Evolutionary conservation across 768 basidiomycete genomes (phyloP).

Genomic region (Boletus sp.): DNA sequence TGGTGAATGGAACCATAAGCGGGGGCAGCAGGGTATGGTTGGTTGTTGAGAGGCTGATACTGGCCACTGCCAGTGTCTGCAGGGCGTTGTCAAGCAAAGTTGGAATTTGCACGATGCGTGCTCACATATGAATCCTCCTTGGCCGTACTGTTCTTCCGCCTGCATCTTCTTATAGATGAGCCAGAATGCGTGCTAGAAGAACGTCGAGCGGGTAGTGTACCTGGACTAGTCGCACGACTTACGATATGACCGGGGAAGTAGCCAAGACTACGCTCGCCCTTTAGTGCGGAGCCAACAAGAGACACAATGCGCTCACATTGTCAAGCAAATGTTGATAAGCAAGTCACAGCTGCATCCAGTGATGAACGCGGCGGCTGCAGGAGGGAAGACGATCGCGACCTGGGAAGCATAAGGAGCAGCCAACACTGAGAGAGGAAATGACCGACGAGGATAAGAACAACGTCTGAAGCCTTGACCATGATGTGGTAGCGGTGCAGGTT

Average conservation of each 20-base stretch:
- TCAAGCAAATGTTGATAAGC: constrained; percentile 78
- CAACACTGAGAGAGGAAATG: not conserved
- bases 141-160: constrained; percentile 79
- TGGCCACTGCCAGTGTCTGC: constrained; percentile 39
- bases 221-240: constrained; percentile 12
- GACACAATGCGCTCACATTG: constrained; percentile 49
- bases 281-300: constrained; percentile 1
- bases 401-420: constrained; percentile 22
- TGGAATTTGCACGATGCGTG: constrained; percentile 7
- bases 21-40: constrained; percentile 21
- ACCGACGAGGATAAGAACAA: constrained; percentile 74
- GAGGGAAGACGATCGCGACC: constrained; percentile 80
- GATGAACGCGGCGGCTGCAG: constrained; percentile 73
- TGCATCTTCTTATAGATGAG: constrained; percentile 88
- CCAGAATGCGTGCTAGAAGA: constrained; percentile 73
- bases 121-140: constrained; percentile 74
- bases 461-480: constrained; percentile 63
- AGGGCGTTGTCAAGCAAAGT: not conserved
- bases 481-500: not conserved
- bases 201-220: not conserved
- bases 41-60: constrained; percentile 30
- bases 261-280: constrained; percentile 50
- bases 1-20: constrained; percentile 35
- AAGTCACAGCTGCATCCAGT: constrained; percentile 85
- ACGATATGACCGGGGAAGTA: constrained; percentile 67